A percentile compares a stretch with the other conserved stretches of the same genome.
These are phyloP conservation scores for Globisporangium carolinianum DNA, from an alignment of 352 stramenopile genomes.

Conservation along the genomic window DNA sequence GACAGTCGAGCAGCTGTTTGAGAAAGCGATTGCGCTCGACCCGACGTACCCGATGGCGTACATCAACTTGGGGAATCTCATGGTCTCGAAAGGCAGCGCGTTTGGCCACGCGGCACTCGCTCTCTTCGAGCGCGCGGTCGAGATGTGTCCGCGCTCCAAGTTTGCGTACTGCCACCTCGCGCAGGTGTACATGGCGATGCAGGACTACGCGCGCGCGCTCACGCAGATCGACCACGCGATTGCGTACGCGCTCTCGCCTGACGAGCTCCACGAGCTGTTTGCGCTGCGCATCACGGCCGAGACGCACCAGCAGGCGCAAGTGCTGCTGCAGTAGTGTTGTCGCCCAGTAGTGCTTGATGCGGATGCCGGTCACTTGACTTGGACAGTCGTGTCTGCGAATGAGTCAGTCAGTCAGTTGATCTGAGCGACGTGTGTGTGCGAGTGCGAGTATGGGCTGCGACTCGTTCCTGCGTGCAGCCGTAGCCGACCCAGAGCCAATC, in stretches of 20 bases:
- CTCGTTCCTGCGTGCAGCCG: too few species aligned
- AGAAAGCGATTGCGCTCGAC: constrained; percentile 75
- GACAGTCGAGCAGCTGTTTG: constrained; percentile 68
- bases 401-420: too few species aligned
- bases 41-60: constrained; percentile 82
- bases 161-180: constrained; percentile 78
- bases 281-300: constrained; percentile 72
- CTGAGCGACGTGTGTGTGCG: too few species aligned
- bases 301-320: constrained; percentile 63
- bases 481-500: too few species aligned
- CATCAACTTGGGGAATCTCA: constrained; percentile 79
- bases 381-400: too few species aligned
- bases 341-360: too few species aligned
- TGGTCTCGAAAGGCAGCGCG: constrained; percentile 70
- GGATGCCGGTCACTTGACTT: not conserved
- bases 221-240: constrained; percentile 79
- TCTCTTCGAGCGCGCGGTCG: constrained; percentile 72
- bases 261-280: constrained; percentile 76
- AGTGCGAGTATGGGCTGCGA: too few species aligned
- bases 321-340: constrained; percentile 42
- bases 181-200: constrained; percentile 84
- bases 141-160: constrained; percentile 76
- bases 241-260: constrained; percentile 58
- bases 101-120: constrained; percentile 61
- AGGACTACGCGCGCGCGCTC: constrained; percentile 70